These are phyloP conservation scores for Alternaria longipes DNA, from an alignment of 2,329 filamentous ascomycete genomes.

Conservation along the genomic window DNA sequence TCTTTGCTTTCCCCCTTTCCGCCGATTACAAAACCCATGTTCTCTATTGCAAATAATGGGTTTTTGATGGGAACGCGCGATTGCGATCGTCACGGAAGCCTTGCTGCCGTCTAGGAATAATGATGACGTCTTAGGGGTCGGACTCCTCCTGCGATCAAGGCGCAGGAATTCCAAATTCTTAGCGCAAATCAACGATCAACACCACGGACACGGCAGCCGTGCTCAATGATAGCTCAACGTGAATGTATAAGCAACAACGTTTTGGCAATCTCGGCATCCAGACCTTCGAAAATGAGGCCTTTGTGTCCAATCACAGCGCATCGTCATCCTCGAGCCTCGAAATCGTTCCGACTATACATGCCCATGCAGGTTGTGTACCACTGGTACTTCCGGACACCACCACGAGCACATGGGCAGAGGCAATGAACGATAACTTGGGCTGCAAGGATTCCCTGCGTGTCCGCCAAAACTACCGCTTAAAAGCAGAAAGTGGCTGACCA, in stretches of 20 bases:
- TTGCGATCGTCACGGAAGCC: constrained; percentile 4
- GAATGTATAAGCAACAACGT: neutral
- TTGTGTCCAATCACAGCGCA: constrained; percentile 31
- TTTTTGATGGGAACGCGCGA: neutral
- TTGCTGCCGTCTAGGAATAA: neutral
- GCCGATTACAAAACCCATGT: neutral
- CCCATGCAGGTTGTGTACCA: constrained; percentile 7
- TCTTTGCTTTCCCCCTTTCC: neutral
- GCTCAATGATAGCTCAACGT: neutral
- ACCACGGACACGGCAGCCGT: neutral
- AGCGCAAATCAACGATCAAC: constrained; percentile 2
- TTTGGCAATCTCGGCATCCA: no score
- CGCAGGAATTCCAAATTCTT: constrained; percentile 4
- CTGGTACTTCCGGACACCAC: neutral
- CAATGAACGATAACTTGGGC: constrained; percentile 13
- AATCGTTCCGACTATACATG: constrained; percentile 11
- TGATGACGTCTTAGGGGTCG: constrained; percentile 16
- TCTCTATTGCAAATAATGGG: neutral
- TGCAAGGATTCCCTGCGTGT: constrained; percentile 15
- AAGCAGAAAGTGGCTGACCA: neutral
- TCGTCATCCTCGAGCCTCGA: constrained; percentile 16
- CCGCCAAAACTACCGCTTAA: neutral
- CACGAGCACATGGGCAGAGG: constrained; percentile 1
- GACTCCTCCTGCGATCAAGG: constrained; percentile 1
- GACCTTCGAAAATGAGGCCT: no score